phyloP scores from a whole-genome alignment of 2,329 filamentous ascomycete genomes.

The Falciphora oryzae region DNA sequence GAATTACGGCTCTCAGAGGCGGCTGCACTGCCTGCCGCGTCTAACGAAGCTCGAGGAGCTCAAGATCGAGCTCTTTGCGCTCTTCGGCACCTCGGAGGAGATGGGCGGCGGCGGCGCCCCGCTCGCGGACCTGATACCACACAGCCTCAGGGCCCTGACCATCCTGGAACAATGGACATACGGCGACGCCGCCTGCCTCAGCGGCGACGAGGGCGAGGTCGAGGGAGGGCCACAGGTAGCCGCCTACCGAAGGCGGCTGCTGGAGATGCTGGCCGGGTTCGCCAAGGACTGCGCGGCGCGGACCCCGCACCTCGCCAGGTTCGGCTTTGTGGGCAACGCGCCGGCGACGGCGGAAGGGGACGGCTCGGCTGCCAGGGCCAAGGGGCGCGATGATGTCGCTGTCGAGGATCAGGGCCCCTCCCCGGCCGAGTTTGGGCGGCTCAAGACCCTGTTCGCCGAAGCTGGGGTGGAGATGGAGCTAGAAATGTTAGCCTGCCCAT shows the following conservation, averaged over 20 bases:
- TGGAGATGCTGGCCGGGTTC: constrained; percentile 1
- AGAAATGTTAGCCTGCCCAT: background rate
- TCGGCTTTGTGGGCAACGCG: constrained; percentile 2
- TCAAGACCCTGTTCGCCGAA: constrained; percentile 4
- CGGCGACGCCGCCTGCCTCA: constrained; percentile 3
- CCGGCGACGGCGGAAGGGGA: background rate
- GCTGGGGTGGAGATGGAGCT: constrained; percentile 6
- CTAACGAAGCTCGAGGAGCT: constrained; percentile 4
- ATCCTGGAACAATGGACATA: constrained; percentile 8
- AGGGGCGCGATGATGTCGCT: background rate
- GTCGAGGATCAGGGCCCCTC: background rate
- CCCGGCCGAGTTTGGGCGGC: constrained; percentile 5
- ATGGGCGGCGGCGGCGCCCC: constrained; percentile 1
- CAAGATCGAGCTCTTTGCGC: constrained; percentile 6
- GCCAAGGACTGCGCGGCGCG: constrained; percentile 6
- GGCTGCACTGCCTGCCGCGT: constrained; percentile 8
- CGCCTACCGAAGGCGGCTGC: constrained; percentile 4
- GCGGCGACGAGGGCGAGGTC: background rate
- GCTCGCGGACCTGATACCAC: constrained; percentile 2
- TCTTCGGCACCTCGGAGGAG: constrained; percentile 6
- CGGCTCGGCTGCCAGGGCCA: background rate
- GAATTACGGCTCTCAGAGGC: constrained; percentile 4
- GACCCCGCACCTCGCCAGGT: constrained; percentile 2
- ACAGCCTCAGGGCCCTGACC: constrained; percentile 3
- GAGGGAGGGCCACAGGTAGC: background rate